Conservation (phyloP, 73 alveolate species). For the Blepharisma stoltei region DNA sequence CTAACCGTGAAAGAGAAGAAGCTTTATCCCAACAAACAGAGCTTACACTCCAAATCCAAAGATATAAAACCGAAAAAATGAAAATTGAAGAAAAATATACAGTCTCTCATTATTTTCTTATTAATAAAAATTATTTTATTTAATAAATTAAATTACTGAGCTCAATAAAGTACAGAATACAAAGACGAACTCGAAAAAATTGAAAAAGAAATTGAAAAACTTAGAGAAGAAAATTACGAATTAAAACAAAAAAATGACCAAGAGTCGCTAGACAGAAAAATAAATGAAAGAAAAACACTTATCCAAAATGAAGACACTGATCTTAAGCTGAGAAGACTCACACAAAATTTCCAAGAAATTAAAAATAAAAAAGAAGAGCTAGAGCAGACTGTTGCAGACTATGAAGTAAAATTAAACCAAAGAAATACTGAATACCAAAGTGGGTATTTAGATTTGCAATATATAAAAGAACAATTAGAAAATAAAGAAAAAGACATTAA, state of each 20-base stretch:
- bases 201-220: neutral
- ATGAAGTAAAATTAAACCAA: slow-evolving; percentile 7
- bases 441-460: neutral
- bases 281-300: neutral
- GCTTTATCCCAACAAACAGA: slow-evolving; percentile 4
- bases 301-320: neutral
- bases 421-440: neutral
- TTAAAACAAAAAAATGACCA: neutral
- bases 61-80: neutral
- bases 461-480: neutral
- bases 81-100: neutral
- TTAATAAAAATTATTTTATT: too few relatives aligned
- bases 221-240: neutral
- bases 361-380: neutral
- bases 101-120: too few relatives aligned
- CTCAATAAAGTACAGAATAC: too few relatives aligned
- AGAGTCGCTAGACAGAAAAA: neutral
- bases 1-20: neutral
- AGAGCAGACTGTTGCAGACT: neutral
- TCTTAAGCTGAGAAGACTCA: neutral
- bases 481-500: neutral
- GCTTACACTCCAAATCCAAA: neutral
- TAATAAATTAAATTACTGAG: too few relatives aligned
- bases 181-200: neutral
- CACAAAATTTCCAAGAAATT: neutral